Evolutionary conservation across 2,329 filamentous ascomycete genomes (phyloP).

Genomic region (Juglanconis sp.): DNA sequence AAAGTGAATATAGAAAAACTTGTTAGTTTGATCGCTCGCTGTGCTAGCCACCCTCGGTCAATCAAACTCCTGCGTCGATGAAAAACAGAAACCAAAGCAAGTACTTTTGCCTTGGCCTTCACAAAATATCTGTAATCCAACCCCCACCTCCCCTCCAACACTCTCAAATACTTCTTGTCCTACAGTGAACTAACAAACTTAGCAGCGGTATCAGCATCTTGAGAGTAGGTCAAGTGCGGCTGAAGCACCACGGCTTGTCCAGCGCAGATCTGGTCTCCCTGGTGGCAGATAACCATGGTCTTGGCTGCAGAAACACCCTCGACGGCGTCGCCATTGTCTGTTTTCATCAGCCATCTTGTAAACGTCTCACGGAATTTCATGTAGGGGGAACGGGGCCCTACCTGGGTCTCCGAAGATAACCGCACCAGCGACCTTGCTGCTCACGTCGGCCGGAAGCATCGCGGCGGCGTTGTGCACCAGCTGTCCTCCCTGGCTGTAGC

Average conservation of each 20-base stretch:
- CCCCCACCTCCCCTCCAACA: neutral
- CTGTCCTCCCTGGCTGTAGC: conserved; percentile 27
- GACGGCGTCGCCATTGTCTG: conserved; percentile 19
- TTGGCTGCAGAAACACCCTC: conserved; percentile 4
- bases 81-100: too few species aligned
- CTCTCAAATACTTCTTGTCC: too few species aligned
- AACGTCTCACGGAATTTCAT: neutral
- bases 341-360: neutral
- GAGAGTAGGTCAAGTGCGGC: neutral
- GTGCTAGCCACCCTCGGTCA: too few species aligned
- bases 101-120: too few species aligned
- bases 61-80: too few species aligned
- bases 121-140: too few species aligned
- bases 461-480: conserved; percentile 22
- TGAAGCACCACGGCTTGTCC: neutral
- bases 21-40: too few species aligned
- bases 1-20: too few species aligned
- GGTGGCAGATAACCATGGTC: conserved; percentile 15
- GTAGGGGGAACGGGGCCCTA: neutral
- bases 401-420: conserved; percentile 14
- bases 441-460: neutral
- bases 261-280: conserved; percentile 18
- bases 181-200: neutral
- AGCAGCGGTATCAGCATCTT: neutral
- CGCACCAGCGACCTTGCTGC: conserved; percentile 1